Evolutionary conservation across 345 rosid species (phyloP).

Genomic region (Pseudoturritis turrita): DNA sequence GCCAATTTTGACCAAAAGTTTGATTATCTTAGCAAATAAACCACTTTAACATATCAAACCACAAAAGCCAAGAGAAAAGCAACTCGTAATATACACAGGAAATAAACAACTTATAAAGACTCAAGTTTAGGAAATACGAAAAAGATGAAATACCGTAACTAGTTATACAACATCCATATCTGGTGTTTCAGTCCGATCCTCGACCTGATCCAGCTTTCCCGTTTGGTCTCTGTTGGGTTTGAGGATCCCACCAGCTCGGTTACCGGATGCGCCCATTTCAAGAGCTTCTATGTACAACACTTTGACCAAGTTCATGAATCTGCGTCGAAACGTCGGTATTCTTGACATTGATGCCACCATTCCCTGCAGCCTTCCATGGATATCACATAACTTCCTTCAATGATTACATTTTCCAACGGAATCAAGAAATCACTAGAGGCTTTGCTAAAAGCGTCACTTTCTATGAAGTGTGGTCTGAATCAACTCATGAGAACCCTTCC

Average conservation of each 20-base stretch:
- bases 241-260: slow-evolving; percentile 39
- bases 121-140: background rate
- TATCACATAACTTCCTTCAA: background rate
- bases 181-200: slow-evolving; percentile 7
- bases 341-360: slow-evolving; percentile 70
- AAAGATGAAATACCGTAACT: background rate
- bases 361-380: slow-evolving; percentile 53
- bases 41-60: background rate
- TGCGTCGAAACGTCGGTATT: slow-evolving; percentile 65
- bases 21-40: no score
- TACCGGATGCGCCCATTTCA: slow-evolving; percentile 40
- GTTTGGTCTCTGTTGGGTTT: slow-evolving; percentile 15
- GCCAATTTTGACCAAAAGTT: no score
- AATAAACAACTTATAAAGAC: background rate
- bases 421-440: background rate
- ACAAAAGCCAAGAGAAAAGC: background rate
- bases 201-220: slow-evolving; percentile 1
- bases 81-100: background rate
- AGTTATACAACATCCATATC: slow-evolving; percentile 11
- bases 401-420: background rate
- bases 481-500: background rate
- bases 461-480: background rate
- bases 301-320: slow-evolving; percentile 60
- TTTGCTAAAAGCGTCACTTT: background rate
- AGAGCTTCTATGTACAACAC: slow-evolving; percentile 52